Base-by-base conservation (phyloP, 225 moss, liverwort and hornwort species). In the Sphagnum tenellum region DNA sequence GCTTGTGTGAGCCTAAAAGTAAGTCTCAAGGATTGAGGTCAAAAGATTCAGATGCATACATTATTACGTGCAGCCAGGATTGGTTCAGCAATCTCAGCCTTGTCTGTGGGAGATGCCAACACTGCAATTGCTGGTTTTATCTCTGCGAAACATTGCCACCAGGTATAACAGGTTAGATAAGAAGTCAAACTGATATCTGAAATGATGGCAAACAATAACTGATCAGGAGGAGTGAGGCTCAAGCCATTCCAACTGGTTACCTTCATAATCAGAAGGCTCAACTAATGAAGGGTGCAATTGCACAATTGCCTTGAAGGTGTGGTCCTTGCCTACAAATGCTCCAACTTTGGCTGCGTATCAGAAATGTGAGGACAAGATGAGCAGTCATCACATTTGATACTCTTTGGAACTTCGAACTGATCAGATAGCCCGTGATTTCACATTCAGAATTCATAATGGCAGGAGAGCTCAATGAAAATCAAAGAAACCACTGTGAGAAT, bases 241-340 rank as follows among this genome's bases (percentile, higher is more conserved):
- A 56, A 56, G 13, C 2, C 2, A 8, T 12, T 45, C 45, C 8
- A 48, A 48, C 4, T 12, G 11, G 14, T 50, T 50, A 50, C 63
- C 63, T 51, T 64, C 63, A 52, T 64, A 64, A 13, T 64, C 64
- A 50, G 64, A 64, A n/a, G 64, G 11, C 50, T 64, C 64, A 3
- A 44, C 12, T 6, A 49, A 3, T 49, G 64, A 64, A 14, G 64
- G 64, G 51, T 64, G 64, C 13, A 48, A 1, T 4, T 64, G 64
- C 8, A 47, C 64, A 64, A 64, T 44, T 49, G 50, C 49, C 49
- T 50, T 14, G 64, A 8, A 64, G 12, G 47, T 12, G 12, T n/a
- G 47, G 50, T 64, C 64, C 48, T 52, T 64, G 6, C 50, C 64
- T 6, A 4, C 64, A 50, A 64, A 11, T 12, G 64, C 64, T 44